Base-by-base conservation (phyloP, 176 grass and related monocot species). In the Oryza officinalis region DNA sequence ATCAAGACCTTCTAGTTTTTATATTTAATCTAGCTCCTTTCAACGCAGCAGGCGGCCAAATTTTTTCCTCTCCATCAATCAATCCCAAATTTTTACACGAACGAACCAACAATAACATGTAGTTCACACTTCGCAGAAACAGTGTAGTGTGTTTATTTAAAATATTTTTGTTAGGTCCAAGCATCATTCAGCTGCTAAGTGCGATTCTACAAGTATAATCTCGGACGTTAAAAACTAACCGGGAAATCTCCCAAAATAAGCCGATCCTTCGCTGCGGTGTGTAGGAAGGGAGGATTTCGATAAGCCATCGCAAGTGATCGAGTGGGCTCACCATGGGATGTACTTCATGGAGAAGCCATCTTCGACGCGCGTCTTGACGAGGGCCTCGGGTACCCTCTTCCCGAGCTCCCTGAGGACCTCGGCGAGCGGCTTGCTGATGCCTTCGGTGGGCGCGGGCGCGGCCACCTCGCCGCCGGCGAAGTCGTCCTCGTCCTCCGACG, bases 381-480 rank as follows among this genome's bases (percentile, higher is more conserved):
- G 87, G 27, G 93, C 79, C 22, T 96, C 96, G 3, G 96, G 96
- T 2, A 99, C 87, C 86, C 82, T 87, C 91, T 92, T 99, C 54
- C 83, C 82, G 37, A 99, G 91, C 65, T 94, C 89, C 79, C 82
- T 89, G 25, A 99, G 91, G 61, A 96, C 81, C 13, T 96, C 89
- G 15, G 96, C 82, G 22, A 99, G 91, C 33, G 96, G 93, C 69
- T 87, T 91, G 86, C 77, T 78, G 83, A 99, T 99, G 67, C 91
- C 93, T 84, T 93, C 87, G 5, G 93, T 87, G 44, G 91, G 89
- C 28, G 90, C 65, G 40, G 9, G 9, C 27, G 89, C 66, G 30
- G 18, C 72, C 63, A 83, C 87, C 86, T 70, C 77, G 37, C 87
- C 79, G 17, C 82, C 72, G 27, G 63, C 89, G 78, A 86, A 84